These are phyloP conservation scores for Pisolithus microcarpus DNA, from an alignment of 768 basidiomycete genomes.

Conservation along the genomic window DNA sequence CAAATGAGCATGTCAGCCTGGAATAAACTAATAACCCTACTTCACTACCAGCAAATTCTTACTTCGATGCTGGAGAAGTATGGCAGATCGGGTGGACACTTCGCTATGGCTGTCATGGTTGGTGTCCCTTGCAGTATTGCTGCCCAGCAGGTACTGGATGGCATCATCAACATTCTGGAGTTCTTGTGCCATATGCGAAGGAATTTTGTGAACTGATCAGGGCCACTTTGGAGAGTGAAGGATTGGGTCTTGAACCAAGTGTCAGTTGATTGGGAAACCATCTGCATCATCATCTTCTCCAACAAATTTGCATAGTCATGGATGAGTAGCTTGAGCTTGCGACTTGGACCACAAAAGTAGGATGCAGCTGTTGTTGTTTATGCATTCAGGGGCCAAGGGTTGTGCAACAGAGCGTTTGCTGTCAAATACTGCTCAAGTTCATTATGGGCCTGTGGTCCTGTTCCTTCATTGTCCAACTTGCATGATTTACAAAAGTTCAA, in stretches of 20 bases:
- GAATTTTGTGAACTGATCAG: conserved; percentile 76
- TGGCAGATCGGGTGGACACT: conserved; percentile 69
- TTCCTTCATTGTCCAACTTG: too few species aligned
- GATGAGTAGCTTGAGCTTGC: too few species aligned
- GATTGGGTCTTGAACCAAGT: conserved; percentile 45
- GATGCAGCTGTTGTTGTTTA: too few species aligned
- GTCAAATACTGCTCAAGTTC: too few species aligned
- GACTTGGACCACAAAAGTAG: too few species aligned
- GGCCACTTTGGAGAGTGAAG: conserved; percentile 61
- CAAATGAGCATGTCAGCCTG: neutral
- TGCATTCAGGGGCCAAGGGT: too few species aligned
- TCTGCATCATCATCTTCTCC: too few species aligned
- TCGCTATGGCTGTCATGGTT: conserved; percentile 88
- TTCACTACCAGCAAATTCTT: conserved; percentile 54
- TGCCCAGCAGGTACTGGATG: conserved; percentile 84
- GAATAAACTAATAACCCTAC: conserved; percentile 1
- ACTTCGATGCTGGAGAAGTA: conserved; percentile 93
- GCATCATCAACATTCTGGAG: conserved; percentile 68
- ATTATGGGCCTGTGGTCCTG: too few species aligned
- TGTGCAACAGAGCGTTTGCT: too few species aligned
- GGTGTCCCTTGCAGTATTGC: conserved; percentile 94
- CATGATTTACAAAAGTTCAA: too few species aligned
- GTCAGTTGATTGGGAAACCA: too few species aligned
- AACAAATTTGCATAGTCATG: too few species aligned
- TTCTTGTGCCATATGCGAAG: conserved; percentile 81